These are phyloP conservation scores for Passalora sequoiae DNA, from an alignment of 2,329 filamentous ascomycete species.

Conservation along the genomic window DNA sequence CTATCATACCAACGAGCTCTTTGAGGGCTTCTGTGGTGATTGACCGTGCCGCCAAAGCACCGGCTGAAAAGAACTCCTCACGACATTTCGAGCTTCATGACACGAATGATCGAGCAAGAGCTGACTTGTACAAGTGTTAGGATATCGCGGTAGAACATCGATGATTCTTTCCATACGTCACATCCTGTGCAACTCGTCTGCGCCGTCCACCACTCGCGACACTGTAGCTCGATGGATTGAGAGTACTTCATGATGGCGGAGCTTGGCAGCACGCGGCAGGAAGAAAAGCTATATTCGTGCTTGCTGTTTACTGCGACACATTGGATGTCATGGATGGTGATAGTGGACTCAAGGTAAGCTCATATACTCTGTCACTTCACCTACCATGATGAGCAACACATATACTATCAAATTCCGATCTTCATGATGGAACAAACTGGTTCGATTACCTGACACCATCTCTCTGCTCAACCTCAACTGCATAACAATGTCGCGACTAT, in stretches of 20 bases:
- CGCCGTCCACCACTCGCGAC: neutral
- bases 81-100: neutral
- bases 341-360: no score
- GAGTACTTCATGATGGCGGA: no score
- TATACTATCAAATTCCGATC: conserved; percentile 50
- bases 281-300: no score
- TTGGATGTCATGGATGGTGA: no score
- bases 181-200: neutral
- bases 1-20: conserved; percentile 49
- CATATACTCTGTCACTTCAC: no score
- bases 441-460: conserved; percentile 45
- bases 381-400: conserved; percentile 41
- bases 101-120: conserved; percentile 6
- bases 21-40: conserved; percentile 47
- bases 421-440: conserved; percentile 42
- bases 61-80: conserved; percentile 40
- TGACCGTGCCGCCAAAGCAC: conserved; percentile 60
- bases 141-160: no score
- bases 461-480: conserved; percentile 1
- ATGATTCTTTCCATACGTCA: no score
- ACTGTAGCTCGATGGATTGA: no score
- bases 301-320: no score
- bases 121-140: conserved; percentile 11
- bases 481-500: neutral
- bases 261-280: no score